Base-by-base conservation (phyloP, 805 yeast genomes). In the Pichia thaimueangensis region DNA sequence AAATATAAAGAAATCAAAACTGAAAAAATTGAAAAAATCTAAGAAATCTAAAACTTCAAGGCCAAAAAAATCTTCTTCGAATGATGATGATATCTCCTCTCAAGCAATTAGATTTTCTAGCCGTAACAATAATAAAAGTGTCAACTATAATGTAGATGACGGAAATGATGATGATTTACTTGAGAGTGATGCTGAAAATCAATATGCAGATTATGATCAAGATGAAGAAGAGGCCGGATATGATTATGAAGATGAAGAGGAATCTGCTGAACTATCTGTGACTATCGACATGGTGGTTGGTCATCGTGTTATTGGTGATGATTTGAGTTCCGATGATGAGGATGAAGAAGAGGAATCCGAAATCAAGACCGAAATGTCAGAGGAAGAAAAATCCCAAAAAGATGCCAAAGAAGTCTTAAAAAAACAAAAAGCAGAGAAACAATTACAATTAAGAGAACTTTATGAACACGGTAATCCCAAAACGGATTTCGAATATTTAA, bases 101-200 rank as follows among this genome's bases (percentile, higher is more conserved):
- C 45, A 43, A 30, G 46, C 52, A 4, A 37, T 85, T 13, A 71
- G 97, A 46, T 86, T 87, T 52, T 83, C 94, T 15, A 73, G 89
- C 3, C 73, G 97, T 59, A 82, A 80, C 53, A 55, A 53, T 31
- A 74, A 70, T 50, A 76, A 68, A 48, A 68, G 71, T n/a, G 79
- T 89, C 33, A 87, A 52, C 58, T 89, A 89, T 57, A 78, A 74
- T 30, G 76, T 84, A 22, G 95, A 86, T 47, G 73, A 73, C 27
- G 83, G 78, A 7, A 80, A 76, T 43, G 84, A 76, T 25, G 63
- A 60, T 39, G 79, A 71, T 46, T 63, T 77, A 33, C 57, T 75
- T 34, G 80, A 67, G 45, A 62, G 70, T 38, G 79, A 61, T n/a
- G 62, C 35, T 24, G 60, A 55, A 6, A 68, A 57, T 20, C 55